phyloP scores from a whole-genome alignment of 108 stramenopile genomes.

The Stephanodiscus triporus region DNA sequence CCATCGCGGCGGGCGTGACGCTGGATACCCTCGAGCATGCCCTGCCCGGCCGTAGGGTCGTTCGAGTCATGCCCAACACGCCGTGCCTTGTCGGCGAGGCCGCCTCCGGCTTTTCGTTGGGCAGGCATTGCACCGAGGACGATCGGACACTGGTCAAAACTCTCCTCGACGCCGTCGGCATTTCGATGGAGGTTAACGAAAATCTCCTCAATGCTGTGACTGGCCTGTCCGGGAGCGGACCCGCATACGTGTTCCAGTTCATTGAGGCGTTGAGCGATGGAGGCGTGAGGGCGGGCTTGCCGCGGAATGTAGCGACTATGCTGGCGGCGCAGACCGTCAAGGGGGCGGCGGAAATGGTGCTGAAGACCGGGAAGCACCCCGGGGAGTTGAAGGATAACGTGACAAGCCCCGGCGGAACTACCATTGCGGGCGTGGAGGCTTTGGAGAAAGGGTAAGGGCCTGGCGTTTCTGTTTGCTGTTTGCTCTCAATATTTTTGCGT shows the following conservation, averaged over 20 bases:
- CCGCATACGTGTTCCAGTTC: constrained; percentile 94
- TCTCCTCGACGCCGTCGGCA: constrained; percentile 82
- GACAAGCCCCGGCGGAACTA: constrained; percentile 92
- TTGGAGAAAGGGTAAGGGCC: constrained; percentile 83
- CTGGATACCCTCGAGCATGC: constrained; percentile 63
- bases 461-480: constrained; percentile 1
- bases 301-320: constrained; percentile 81
- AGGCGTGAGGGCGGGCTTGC: constrained; percentile 91
- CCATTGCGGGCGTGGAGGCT: constrained; percentile 93
- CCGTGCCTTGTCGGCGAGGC: constrained; percentile 90
- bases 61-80: constrained; percentile 97
- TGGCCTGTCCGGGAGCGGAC: constrained; percentile 93
- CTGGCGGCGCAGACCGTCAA: constrained; percentile 95
- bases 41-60: constrained; percentile 70
- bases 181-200: constrained; percentile 83
- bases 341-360: constrained; percentile 96
- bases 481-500: not conserved
- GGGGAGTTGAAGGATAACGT: constrained; percentile 92
- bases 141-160: constrained; percentile 74
- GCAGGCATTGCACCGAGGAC: constrained; percentile 61
- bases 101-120: constrained; percentile 83
- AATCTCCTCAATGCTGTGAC: constrained; percentile 88
- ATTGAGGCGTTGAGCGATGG: constrained; percentile 98
- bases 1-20: constrained; percentile 90
- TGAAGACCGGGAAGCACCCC: constrained; percentile 90